A percentile compares a stretch with the other conserved stretches of the same genome.
phyloP scores from a whole-genome alignment of 2,329 filamentous ascomycete species.

The Aspergillus alliaceus region DNA sequence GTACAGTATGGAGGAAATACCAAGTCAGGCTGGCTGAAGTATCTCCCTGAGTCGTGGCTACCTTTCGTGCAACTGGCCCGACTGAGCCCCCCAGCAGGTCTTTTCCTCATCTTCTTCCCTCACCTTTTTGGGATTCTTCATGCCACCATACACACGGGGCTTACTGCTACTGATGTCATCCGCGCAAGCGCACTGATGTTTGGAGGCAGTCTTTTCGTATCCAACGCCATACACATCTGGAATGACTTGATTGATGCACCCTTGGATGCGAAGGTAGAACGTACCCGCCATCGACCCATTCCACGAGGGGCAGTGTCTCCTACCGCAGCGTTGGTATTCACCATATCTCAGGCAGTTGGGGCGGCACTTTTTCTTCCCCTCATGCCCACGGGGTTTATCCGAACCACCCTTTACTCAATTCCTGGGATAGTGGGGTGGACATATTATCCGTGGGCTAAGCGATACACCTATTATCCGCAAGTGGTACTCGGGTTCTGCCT shows the following conservation, averaged over 20 bases:
- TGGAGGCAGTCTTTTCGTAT: slow-evolving; percentile 75
- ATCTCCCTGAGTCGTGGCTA: background rate
- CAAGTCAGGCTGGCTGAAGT: background rate
- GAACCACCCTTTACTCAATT: background rate
- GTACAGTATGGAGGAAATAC: slow-evolving; percentile 4
- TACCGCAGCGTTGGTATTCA: slow-evolving; percentile 70
- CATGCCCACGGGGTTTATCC: background rate
- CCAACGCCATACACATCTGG: slow-evolving; percentile 69
- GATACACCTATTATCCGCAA: slow-evolving; percentile 85
- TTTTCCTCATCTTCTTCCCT: slow-evolving; percentile 83
- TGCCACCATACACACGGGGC: slow-evolving; percentile 47
- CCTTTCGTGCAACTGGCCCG: slow-evolving; percentile 49
- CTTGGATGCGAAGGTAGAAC: slow-evolving; percentile 74
- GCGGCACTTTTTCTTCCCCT: background rate
- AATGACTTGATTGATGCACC: slow-evolving; percentile 91
- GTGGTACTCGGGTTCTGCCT: slow-evolving; percentile 81
- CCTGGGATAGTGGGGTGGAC: slow-evolving; percentile 5
- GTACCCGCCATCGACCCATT: slow-evolving; percentile 71
- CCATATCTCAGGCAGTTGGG: slow-evolving; percentile 59
- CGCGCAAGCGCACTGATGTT: slow-evolving; percentile 2
- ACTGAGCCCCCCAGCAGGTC: slow-evolving; percentile 77
- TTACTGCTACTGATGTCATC: slow-evolving; percentile 56
- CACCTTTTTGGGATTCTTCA: slow-evolving; percentile 78
- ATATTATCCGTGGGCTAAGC: slow-evolving; percentile 75
- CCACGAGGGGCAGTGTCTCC: slow-evolving; percentile 75